Evolutionary conservation across 495 filamentous ascomycete genomes (phyloP).

Genomic region (Penicillium paradoxum): DNA sequence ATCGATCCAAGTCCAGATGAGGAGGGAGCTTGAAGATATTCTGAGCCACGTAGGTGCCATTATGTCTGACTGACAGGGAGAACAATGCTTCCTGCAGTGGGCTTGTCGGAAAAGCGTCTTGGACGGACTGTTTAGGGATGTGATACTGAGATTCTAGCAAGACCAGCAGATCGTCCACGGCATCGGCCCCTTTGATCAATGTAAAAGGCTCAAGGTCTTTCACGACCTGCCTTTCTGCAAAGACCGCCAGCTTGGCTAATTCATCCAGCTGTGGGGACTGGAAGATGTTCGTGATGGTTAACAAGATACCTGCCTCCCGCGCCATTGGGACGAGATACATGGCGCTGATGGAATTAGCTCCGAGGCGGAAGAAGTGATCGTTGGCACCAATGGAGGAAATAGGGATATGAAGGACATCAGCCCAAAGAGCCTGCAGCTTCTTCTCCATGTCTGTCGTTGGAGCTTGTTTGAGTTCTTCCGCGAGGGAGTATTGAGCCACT

Average conservation of each 20-base stretch:
- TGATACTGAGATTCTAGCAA: neutral
- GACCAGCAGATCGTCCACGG: neutral
- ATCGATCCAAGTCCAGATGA: neutral
- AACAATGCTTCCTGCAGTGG: neutral
- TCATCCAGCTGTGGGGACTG: neutral
- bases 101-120: neutral
- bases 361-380: neutral
- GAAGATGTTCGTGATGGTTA: neutral
- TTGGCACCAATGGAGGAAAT: neutral
- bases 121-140: too few relatives aligned
- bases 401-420: neutral
- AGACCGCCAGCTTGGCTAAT: neutral
- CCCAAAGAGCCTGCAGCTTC: neutral
- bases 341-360: neutral
- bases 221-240: neutral
- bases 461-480: neutral
- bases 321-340: neutral
- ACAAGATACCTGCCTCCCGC: neutral
- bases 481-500: neutral
- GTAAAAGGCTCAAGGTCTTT: neutral
- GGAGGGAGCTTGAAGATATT: neutral
- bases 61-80: neutral
- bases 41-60: neutral
- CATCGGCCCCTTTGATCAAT: neutral
- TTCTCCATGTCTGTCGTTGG: neutral